phyloP scores from a whole-genome alignment of 495 filamentous ascomycete species.

The Xanthoparmelia taractica region DNA sequence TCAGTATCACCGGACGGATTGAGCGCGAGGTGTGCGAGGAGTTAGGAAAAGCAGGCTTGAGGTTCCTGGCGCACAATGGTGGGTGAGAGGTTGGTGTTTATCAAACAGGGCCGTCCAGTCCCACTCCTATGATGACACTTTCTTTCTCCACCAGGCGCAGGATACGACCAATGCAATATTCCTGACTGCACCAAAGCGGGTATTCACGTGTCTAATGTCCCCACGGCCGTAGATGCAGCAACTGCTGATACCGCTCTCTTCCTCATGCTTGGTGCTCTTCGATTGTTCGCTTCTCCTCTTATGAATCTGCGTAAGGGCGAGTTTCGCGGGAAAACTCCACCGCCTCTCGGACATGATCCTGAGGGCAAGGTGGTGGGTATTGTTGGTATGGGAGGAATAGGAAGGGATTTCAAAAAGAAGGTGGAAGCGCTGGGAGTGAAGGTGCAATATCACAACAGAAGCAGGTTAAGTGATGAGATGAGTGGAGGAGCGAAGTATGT shows the following conservation, averaged over 20 bases:
- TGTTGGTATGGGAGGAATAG: constrained; percentile 85
- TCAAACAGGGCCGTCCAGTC: background rate
- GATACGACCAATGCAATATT: constrained; percentile 74
- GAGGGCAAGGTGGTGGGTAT: constrained; percentile 63
- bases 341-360: constrained; percentile 53
- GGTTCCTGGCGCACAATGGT: constrained; percentile 52
- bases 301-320: constrained; percentile 50
- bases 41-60: constrained; percentile 44
- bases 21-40: constrained; percentile 58
- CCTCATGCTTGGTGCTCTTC: constrained; percentile 67
- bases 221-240: constrained; percentile 69
- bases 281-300: constrained; percentile 61
- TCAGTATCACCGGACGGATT: constrained; percentile 57
- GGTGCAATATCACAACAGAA: constrained; percentile 62
- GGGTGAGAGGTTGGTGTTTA: background rate
- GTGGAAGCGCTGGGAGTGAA: constrained; percentile 57
- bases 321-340: constrained; percentile 45
- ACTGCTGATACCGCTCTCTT: constrained; percentile 75
- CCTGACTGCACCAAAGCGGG: constrained; percentile 56
- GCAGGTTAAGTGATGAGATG: constrained; percentile 45
- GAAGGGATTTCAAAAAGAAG: constrained; percentile 50
- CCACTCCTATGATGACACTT: background rate
- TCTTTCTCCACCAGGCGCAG: constrained; percentile 45
- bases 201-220: constrained; percentile 73
- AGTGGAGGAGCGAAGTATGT: constrained; percentile 58